Evolutionary conservation across 225 moss, liverwort and hornwort species (phyloP).

Genomic region (Physcomitrellopsis africana): DNA sequence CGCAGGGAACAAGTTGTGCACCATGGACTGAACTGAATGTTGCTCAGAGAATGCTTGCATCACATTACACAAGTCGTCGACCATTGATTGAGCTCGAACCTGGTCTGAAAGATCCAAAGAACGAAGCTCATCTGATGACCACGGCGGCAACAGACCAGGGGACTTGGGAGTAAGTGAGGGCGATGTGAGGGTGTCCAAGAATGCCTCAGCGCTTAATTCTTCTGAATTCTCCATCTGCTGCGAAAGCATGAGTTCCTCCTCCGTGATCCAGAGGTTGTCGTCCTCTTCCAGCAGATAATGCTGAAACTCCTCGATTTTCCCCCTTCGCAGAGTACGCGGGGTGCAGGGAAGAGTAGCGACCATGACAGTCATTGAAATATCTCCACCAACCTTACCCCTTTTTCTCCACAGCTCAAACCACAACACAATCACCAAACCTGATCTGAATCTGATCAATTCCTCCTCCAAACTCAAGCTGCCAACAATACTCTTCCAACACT

Average conservation of each 20-base stretch:
- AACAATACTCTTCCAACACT: too few relatives aligned
- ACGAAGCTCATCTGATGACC: too few relatives aligned
- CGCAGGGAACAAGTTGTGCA: not conserved
- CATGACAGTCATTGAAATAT: constrained; percentile 32
- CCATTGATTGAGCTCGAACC: not conserved
- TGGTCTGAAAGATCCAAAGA: too few relatives aligned
- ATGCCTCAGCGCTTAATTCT: constrained; percentile 34
- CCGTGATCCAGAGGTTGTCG: constrained; percentile 12
- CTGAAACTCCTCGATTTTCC: constrained; percentile 51
- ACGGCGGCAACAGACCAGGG: not conserved
- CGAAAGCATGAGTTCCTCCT: constrained; percentile 20
- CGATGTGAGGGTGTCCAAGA: constrained; percentile 31
- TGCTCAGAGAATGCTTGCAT: constrained; percentile 3
- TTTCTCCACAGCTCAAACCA: not conserved
- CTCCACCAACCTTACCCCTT: not conserved
- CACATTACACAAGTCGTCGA: constrained; percentile 16
- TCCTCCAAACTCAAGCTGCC: too few relatives aligned
- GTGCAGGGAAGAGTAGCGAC: constrained; percentile 25
- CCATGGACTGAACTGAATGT: not conserved
- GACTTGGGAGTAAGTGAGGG: constrained; percentile 8
- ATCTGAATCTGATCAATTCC: too few relatives aligned
- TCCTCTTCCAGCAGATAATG: constrained; percentile 48
- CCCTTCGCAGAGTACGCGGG: constrained; percentile 25
- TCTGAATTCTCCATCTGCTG: not conserved
- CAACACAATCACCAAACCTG: not conserved